Conservation (phyloP, 139 green algal genomes). For the Prasinococcaceae sp. region DNA sequence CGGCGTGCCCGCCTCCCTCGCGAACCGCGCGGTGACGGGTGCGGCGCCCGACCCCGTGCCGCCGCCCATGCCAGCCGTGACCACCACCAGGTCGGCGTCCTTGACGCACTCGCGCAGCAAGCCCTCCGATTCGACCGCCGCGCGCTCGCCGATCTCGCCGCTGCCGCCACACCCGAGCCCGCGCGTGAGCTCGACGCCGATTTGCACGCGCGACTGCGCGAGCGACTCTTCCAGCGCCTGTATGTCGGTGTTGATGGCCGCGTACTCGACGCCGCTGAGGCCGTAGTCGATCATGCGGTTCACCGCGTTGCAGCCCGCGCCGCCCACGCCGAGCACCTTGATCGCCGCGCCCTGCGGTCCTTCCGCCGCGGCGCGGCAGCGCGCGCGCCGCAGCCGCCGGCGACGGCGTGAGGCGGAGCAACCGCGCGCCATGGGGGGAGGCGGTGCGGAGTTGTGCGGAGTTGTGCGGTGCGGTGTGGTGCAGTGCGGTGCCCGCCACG, state of each 20-base stretch:
- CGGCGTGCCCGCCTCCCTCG: conserved; percentile 56
- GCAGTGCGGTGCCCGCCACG: too few species aligned
- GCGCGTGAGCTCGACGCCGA: conserved; percentile 72
- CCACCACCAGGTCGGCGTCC: conserved; percentile 76
- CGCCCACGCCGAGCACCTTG: conserved; percentile 87
- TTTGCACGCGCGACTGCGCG: conserved; percentile 78
- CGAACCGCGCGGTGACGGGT: conserved; percentile 64
- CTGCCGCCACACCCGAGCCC: conserved; percentile 80
- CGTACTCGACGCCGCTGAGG: conserved; percentile 83
- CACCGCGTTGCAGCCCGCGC: conserved; percentile 85
- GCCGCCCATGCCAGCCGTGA: conserved; percentile 85
- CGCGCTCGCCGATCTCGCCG: conserved; percentile 68
- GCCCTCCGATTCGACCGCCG: conserved; percentile 74
- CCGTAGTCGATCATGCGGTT: conserved; percentile 91
- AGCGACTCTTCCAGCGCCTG: conserved; percentile 76
- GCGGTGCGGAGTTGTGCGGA: too few species aligned
- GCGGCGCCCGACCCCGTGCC: conserved; percentile 81
- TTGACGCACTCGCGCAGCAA: conserved; percentile 38
- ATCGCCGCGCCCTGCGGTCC: too few species aligned
- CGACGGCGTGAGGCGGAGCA: too few species aligned
- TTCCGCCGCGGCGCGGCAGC: too few species aligned
- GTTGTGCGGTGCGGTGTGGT: too few species aligned
- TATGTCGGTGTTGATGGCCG: conserved; percentile 85
- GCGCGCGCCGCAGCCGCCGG: too few species aligned
- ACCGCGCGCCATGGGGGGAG: too few species aligned